Percentiles rank a stretch among this genome's conserved stretches.
These are phyloP conservation scores for Candida tetrigidarum DNA, from an alignment of 1,139 yeast species.

Conservation along the genomic window DNA sequence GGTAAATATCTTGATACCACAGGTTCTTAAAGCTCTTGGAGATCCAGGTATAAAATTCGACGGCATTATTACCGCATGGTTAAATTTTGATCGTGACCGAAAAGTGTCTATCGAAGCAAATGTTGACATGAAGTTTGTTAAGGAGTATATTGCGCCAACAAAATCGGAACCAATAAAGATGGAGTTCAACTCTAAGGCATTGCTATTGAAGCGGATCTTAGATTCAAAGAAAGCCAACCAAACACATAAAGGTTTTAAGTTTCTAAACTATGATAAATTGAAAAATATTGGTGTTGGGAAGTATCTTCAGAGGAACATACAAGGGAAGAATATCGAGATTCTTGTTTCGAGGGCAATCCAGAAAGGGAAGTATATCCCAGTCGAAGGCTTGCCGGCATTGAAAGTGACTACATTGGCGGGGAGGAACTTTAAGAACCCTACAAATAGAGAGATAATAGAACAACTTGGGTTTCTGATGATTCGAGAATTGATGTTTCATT, in stretches of 20 bases:
- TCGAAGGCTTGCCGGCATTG: neutral
- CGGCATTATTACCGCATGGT: neutral
- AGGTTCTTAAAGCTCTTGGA: neutral
- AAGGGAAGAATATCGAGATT: neutral
- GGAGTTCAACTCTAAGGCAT: too few relatives aligned
- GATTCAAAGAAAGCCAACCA: neutral
- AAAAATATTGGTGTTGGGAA: constrained; percentile 6
- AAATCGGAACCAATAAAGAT: neutral
- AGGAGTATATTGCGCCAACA: neutral
- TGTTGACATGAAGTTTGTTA: neutral
- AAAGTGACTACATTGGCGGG: constrained; percentile 1
- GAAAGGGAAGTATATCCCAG: neutral
- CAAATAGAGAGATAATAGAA: constrained; percentile 8
- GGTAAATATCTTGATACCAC: neutral
- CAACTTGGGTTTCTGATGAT: constrained; percentile 11
- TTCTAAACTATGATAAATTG: constrained; percentile 10
- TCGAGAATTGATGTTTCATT: constrained; percentile 1
- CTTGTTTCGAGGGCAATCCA: neutral
- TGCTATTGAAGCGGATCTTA: too few relatives aligned
- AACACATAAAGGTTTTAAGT: constrained; percentile 9
- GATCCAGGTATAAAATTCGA: neutral
- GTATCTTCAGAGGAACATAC: neutral
- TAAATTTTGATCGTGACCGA: too few relatives aligned
- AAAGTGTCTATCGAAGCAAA: neutral
- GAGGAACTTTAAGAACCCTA: constrained; percentile 9